These are phyloP conservation scores for Fusarium musae DNA, from an alignment of 2,329 filamentous ascomycete species.

Conservation along the genomic window DNA sequence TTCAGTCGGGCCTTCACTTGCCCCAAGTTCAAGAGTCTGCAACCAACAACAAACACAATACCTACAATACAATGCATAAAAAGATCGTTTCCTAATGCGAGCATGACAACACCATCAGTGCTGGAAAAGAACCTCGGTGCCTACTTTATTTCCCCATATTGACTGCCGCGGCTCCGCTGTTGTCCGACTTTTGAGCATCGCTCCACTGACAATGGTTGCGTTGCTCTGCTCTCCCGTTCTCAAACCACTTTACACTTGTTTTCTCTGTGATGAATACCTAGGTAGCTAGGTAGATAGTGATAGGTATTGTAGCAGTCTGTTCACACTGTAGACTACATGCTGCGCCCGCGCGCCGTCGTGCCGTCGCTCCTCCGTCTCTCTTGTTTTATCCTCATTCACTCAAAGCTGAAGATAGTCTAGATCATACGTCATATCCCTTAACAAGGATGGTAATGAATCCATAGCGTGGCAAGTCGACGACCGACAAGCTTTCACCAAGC, in stretches of 20 bases:
- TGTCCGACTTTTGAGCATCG: constrained; percentile 2
- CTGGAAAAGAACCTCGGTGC: constrained; percentile 16
- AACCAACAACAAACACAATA: too few relatives aligned
- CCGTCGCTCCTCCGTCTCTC: constrained; percentile 21
- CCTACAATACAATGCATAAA: background rate
- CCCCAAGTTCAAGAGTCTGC: background rate
- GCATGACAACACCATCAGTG: constrained; percentile 4
- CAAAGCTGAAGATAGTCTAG: background rate
- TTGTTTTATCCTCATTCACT: constrained; percentile 2
- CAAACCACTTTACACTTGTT: constrained; percentile 10
- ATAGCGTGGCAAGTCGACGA: background rate
- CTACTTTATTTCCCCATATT: constrained; percentile 24
- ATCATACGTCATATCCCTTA: constrained; percentile 29
- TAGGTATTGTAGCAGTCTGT: background rate
- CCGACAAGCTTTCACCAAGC: constrained; percentile 29
- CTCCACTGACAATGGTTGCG: background rate
- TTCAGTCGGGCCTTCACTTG: constrained; percentile 21
- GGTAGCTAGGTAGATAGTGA: background rate
- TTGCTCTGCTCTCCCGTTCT: background rate
- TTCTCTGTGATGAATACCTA: background rate
- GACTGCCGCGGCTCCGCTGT: constrained; percentile 23
- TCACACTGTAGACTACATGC: background rate
- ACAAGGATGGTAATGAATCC: constrained; percentile 2
- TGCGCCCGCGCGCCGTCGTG: constrained; percentile 18
- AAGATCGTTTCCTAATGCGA: background rate